These are phyloP conservation scores for Clarireedia homoeocarpa DNA, from an alignment of 2,329 filamentous ascomycete genomes.

Conservation along the genomic window DNA sequence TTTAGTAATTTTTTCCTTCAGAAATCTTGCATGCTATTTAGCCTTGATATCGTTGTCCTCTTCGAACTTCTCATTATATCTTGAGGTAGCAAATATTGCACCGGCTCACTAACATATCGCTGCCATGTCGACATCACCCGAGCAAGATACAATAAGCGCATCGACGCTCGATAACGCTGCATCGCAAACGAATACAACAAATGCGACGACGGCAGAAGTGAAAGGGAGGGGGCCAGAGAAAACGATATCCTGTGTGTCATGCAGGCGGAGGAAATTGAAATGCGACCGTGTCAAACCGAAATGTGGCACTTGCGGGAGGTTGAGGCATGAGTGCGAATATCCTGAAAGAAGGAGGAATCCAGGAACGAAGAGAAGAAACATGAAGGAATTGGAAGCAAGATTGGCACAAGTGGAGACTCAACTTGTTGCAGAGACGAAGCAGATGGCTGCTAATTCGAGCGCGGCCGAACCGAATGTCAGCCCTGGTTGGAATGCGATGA, in stretches of 20 bases:
- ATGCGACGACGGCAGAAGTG: background rate
- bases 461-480: background rate
- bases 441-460: conserved; percentile 1
- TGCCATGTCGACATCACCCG: conserved; percentile 1
- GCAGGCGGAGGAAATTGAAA: conserved; percentile 75
- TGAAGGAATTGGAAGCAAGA: conserved; percentile 81
- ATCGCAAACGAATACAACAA: background rate
- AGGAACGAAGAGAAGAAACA: conserved; percentile 80
- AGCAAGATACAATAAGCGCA: background rate
- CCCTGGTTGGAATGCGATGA: conserved; percentile 19
- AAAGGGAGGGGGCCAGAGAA: conserved; percentile 29
- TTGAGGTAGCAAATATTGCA: too few relatives aligned
- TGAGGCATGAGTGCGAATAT: conserved; percentile 74
- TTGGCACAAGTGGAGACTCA: conserved; percentile 73
- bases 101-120: background rate
- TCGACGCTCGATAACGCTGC: background rate
- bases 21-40: too few relatives aligned
- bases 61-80: too few relatives aligned
- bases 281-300: conserved; percentile 76
- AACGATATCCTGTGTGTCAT: conserved; percentile 75
- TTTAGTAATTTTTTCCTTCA: too few relatives aligned
- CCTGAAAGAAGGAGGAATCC: conserved; percentile 86
- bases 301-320: conserved; percentile 70
- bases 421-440: conserved; percentile 41
- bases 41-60: too few relatives aligned